A percentile compares a stretch with the other conserved stretches of the same genome.
Evolutionary conservation across 78 protist genomes (phyloP).

Genomic region (Emiliania huxleyi): DNA sequence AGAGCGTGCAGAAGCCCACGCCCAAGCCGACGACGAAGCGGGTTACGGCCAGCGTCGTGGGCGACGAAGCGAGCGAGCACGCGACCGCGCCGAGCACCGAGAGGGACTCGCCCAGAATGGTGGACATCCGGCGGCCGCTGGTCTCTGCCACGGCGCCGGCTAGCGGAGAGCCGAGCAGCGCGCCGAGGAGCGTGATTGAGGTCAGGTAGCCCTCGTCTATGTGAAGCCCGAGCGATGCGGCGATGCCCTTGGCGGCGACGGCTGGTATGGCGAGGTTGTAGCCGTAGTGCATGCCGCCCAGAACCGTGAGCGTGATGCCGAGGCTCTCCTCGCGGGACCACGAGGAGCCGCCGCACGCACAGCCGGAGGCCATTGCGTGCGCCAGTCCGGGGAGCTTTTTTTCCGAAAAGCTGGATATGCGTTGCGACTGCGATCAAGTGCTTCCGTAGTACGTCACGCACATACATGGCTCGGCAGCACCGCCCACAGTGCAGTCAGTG

Average conservation of each 20-base stretch:
- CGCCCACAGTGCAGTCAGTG: no score
- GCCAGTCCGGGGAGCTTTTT: no score
- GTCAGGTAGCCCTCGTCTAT: background rate
- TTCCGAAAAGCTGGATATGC: no score
- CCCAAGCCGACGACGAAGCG: background rate
- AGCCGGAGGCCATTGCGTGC: no score
- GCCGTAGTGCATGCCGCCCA: background rate
- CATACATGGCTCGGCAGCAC: no score
- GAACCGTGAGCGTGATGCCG: background rate
- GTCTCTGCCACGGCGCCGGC: background rate
- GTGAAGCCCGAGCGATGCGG: background rate
- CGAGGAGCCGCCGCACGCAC: no score
- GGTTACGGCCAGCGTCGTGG: background rate
- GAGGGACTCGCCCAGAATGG: background rate
- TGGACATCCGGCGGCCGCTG: background rate
- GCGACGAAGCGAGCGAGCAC: background rate
- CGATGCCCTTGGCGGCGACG: background rate
- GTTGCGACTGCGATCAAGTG: no score
- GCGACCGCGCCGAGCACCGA: background rate
- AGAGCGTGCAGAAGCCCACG: background rate
- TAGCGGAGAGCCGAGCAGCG: background rate
- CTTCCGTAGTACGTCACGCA: no score
- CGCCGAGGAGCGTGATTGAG: background rate
- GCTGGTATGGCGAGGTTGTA: background rate
- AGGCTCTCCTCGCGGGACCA: background rate